phyloP scores from a whole-genome alignment of 805 yeast species.

The Candida dendrica region DNA sequence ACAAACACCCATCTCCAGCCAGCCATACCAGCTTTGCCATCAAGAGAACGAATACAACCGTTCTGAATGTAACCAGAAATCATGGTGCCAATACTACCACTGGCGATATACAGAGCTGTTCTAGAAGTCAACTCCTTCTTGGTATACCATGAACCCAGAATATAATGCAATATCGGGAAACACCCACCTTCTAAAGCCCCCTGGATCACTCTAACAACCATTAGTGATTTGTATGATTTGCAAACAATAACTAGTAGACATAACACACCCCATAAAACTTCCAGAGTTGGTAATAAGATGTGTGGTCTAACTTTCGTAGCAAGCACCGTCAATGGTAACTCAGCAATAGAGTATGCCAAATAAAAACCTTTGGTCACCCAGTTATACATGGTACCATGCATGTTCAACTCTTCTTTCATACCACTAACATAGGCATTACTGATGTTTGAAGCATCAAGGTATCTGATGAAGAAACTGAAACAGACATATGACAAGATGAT shows the following conservation, averaged over 20 bases:
- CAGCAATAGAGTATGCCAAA: conserved; percentile 53
- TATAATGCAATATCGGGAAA: conserved; percentile 52
- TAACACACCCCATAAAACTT: conserved; percentile 59
- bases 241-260: conserved; percentile 49
- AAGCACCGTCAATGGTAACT: conserved; percentile 61
- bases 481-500: conserved; percentile 9
- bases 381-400: conserved; percentile 58
- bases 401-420: conserved; percentile 47
- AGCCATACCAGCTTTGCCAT: conserved; percentile 35
- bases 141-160: conserved; percentile 53
- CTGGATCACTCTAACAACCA: conserved; percentile 55
- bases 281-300: conserved; percentile 38
- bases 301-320: conserved; percentile 42
- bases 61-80: conserved; percentile 50
- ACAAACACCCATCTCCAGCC: conserved; percentile 65
- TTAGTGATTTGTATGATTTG: conserved; percentile 41
- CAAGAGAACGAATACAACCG: conserved; percentile 32
- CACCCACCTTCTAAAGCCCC: conserved; percentile 63
- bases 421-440: conserved; percentile 62
- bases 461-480: conserved; percentile 10
- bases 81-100: conserved; percentile 38
- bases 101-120: conserved; percentile 56
- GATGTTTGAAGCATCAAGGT: conserved; percentile 49
- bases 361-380: conserved; percentile 49
- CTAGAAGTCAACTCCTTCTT: conserved; percentile 53